These are phyloP conservation scores for Salisapilia sapeloensis DNA, from an alignment of 352 stramenopile species.

Conservation along the genomic window DNA sequence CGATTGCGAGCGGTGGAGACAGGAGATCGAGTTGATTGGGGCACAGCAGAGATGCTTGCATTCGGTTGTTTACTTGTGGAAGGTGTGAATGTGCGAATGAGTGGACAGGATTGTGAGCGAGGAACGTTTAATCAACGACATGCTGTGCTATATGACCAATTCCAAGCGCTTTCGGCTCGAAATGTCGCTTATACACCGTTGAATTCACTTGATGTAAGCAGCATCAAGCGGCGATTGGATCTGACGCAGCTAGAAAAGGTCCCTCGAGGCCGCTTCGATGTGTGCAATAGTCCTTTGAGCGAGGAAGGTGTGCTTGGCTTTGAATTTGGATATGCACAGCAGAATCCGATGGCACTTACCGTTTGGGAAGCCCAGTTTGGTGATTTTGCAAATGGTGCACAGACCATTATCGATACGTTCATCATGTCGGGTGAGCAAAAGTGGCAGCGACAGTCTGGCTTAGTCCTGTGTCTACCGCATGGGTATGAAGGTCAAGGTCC, in stretches of 20 bases:
- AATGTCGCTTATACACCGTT: constrained; percentile 92
- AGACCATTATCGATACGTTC: constrained; percentile 83
- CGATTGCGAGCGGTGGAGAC: constrained; percentile 60
- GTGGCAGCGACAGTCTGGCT: constrained; percentile 80
- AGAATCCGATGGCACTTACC: constrained; percentile 51
- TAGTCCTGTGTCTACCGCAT: constrained; percentile 66
- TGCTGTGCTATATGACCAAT: constrained; percentile 79
- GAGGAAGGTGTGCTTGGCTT: constrained; percentile 77
- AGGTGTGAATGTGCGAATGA: constrained; percentile 68
- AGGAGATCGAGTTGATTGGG: constrained; percentile 75
- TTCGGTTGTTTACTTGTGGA: constrained; percentile 76
- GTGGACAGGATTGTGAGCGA: constrained; percentile 78
- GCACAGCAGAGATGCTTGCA: constrained; percentile 74
- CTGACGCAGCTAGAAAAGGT: constrained; percentile 22
- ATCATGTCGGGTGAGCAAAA: constrained; percentile 73
- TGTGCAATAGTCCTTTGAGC: constrained; percentile 70
- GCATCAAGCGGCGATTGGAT: constrained; percentile 19
- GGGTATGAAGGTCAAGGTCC: constrained; percentile 77
- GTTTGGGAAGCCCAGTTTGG: constrained; percentile 90
- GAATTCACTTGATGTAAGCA: constrained; percentile 53
- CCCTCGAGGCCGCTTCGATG: constrained; percentile 30
- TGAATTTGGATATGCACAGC: constrained; percentile 76
- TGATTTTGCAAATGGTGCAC: constrained; percentile 78
- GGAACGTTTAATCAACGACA: constrained; percentile 85
- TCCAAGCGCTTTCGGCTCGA: constrained; percentile 40